These are phyloP conservation scores for Pelargonium australe DNA, from an alignment of 441 rosid genomes.

Conservation along the genomic window DNA sequence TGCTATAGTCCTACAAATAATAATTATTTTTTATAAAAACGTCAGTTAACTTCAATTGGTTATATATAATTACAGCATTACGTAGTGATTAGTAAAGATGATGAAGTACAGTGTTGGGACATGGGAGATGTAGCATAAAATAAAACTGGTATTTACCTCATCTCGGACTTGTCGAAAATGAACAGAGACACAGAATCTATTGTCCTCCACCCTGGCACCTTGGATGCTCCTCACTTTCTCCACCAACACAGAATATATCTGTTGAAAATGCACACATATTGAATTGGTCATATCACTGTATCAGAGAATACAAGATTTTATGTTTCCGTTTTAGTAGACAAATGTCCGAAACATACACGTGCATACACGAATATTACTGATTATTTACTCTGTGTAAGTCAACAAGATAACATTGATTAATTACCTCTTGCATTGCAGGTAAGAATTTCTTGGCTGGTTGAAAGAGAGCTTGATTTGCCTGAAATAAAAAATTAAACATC, in stretches of 20 bases:
- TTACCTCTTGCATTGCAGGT: conserved; percentile 40
- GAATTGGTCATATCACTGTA: too few relatives aligned
- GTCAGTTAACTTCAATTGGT: not conserved
- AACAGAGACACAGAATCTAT: conserved; percentile 39
- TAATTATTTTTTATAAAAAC: not conserved
- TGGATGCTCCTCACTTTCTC: conserved; percentile 23
- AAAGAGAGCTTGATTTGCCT: conserved; percentile 33
- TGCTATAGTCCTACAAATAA: conserved; percentile 32
- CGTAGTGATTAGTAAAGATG: not conserved
- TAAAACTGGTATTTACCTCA: conserved; percentile 21
- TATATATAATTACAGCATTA: not conserved
- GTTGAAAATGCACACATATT: conserved; percentile 3
- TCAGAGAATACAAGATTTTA: too few relatives aligned
- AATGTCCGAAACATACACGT: too few relatives aligned
- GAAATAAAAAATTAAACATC: not conserved
- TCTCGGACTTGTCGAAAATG: conserved; percentile 36
- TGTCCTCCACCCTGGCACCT: conserved; percentile 41
- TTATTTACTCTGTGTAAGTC: too few relatives aligned
- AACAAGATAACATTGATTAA: too few relatives aligned
- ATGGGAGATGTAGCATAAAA: too few relatives aligned
- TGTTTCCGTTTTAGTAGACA: too few relatives aligned
- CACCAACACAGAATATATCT: conserved; percentile 30
- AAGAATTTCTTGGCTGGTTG: conserved; percentile 41
- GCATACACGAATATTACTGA: too few relatives aligned
- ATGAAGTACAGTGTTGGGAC: not conserved